phyloP scores from a whole-genome alignment of 352 stramenopile species.

The Pythium aphanidermatum region DNA sequence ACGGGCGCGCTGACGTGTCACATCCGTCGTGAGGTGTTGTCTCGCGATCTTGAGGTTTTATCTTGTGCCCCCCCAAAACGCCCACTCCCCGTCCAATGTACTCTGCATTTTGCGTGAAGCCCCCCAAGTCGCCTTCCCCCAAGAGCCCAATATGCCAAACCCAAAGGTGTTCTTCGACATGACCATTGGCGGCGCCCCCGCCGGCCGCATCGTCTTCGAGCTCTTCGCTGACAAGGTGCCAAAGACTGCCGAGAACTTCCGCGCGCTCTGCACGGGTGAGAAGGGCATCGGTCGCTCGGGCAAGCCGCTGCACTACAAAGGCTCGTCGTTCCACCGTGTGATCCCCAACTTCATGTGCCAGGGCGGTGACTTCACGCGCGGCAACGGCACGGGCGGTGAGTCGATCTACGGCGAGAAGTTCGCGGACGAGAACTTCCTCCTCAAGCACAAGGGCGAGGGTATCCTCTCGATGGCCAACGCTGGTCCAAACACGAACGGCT shows the following conservation, averaged over 20 bases:
- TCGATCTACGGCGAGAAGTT: conserved; percentile 96
- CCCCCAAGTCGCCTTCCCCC: conserved; percentile 9
- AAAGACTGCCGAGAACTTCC: conserved; percentile 56
- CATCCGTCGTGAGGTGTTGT: conserved; percentile 11
- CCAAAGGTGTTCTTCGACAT: conserved; percentile 98
- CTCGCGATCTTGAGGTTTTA: conserved; percentile 1
- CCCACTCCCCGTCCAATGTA: conserved; percentile 1
- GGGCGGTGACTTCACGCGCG: conserved; percentile 83
- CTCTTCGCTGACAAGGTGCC: conserved; percentile 85
- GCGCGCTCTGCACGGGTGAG: conserved; percentile 47
- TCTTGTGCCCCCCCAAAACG: conserved; percentile 4
- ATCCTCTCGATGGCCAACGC: conserved; percentile 86
- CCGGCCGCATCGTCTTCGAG: conserved; percentile 88
- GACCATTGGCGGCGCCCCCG: conserved; percentile 87
- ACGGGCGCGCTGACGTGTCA: too few relatives aligned
- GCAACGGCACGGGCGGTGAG: conserved; percentile 91
- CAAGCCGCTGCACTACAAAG: conserved; percentile 84
- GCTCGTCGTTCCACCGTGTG: conserved; percentile 86
- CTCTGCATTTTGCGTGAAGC: conserved; percentile 16
- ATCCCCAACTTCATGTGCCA: conserved; percentile 86
- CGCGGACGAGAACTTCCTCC: conserved; percentile 95
- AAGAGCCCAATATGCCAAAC: conserved; percentile 61
- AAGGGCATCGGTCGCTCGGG: conserved; percentile 54
- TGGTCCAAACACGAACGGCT: not conserved
- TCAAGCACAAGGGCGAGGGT: conserved; percentile 90